phyloP scores from a whole-genome alignment of 371 early-diverging fungal genomes.

The Mucor velutinosus region DNA sequence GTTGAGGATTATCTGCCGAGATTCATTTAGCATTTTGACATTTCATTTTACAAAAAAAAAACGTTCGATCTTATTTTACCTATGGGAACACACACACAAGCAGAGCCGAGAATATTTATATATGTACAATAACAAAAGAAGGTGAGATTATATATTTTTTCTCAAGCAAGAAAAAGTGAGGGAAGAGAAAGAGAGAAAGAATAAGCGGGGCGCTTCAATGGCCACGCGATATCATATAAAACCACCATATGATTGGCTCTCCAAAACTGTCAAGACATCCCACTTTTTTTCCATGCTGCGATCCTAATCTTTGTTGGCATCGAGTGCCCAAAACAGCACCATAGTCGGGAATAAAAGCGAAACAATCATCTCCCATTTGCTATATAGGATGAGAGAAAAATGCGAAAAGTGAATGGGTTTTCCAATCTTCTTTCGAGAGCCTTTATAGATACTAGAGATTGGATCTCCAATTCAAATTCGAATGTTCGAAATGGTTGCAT shows the following conservation, averaged over 20 bases:
- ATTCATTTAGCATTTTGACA: not conserved
- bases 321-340: not conserved
- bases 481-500: not conserved
- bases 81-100: not conserved
- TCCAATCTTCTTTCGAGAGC: not conserved
- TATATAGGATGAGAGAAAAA: not conserved
- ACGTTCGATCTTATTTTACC: not conserved
- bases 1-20: not conserved
- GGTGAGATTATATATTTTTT: not conserved
- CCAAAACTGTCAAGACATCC: constrained; percentile 7
- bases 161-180: constrained; percentile 2
- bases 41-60: not conserved
- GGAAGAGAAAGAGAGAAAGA: not conserved
- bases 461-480: not conserved
- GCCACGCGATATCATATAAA: constrained; percentile 1
- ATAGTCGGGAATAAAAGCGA: not conserved
- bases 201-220: not conserved
- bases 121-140: constrained; percentile 1
- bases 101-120: not conserved
- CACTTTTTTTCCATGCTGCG: not conserved
- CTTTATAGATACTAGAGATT: not conserved
- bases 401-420: not conserved
- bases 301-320: not conserved
- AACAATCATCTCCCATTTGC: not conserved
- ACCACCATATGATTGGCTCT: not conserved